Conservation (phyloP, 345 rosid genomes). For the Odontarrhena argentea region DNA sequence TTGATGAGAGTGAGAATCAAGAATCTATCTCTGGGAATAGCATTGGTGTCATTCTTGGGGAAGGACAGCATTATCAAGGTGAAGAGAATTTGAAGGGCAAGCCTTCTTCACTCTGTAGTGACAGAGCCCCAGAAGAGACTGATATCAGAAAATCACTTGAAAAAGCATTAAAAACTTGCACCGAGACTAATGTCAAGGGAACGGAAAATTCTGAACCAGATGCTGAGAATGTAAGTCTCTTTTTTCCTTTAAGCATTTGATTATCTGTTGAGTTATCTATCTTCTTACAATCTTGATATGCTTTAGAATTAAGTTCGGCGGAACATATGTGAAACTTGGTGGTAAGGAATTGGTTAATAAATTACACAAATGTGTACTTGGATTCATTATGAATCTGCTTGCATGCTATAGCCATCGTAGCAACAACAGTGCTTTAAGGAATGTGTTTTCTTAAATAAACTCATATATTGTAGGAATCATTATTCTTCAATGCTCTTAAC, state of each 20-base stretch:
- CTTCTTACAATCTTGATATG: background rate
- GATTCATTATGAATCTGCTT: background rate
- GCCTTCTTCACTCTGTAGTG: conserved; percentile 32
- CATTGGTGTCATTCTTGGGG: conserved; percentile 43
- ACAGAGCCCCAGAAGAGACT: conserved; percentile 38
- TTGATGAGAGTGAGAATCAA: conserved; percentile 54
- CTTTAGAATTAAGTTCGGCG: background rate
- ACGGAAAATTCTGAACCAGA: conserved; percentile 41
- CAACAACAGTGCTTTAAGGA: conserved; percentile 3
- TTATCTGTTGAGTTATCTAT: conserved; percentile 12
- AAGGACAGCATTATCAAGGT: conserved; percentile 48
- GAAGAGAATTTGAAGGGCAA: conserved; percentile 36
- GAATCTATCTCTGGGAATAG: conserved; percentile 40
- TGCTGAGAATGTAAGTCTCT: conserved; percentile 48
- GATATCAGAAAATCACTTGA: conserved; percentile 35
- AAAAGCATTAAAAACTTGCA: conserved; percentile 38
- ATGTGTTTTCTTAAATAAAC: background rate
- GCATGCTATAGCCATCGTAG: conserved; percentile 11
- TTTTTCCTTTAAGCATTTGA: conserved; percentile 5
- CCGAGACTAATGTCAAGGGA: conserved; percentile 38
- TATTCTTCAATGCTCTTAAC: background rate
- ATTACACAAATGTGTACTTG: background rate
- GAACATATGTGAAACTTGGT: background rate
- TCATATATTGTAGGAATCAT: background rate
- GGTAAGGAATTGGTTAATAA: background rate